phyloP scores from a whole-genome alignment of 164 flowering plant genomes.

The Tetracentron sinense region DNA sequence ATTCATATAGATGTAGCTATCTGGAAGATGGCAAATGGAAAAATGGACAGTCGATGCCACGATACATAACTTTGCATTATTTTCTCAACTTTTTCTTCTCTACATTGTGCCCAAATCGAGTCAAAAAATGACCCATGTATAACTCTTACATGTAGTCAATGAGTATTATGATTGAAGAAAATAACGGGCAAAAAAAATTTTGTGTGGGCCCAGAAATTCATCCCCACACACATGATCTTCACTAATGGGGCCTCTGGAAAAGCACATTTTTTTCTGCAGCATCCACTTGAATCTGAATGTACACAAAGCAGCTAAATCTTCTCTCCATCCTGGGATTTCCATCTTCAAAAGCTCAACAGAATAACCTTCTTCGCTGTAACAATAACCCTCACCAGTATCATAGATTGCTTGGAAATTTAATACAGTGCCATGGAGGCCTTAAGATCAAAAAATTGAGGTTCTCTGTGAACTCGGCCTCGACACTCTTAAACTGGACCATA shows the following conservation, averaged over 20 bases:
- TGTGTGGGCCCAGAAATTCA: no score
- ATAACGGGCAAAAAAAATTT: no score
- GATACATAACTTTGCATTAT: not conserved
- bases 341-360: constrained; percentile 21
- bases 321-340: no score
- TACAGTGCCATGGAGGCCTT: not conserved
- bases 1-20: not conserved
- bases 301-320: no score
- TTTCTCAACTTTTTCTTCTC: no score
- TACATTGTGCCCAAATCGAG: not conserved
- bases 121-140: not conserved
- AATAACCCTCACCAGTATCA: not conserved
- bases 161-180: no score
- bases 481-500: no score
- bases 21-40: not conserved
- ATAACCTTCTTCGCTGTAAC: constrained; percentile 36
- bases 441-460: not conserved
- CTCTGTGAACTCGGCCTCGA: no score
- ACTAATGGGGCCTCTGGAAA: no score
- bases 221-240: no score
- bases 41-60: not conserved
- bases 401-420: not conserved
- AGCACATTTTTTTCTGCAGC: no score
- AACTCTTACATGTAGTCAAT: no score
- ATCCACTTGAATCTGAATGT: not conserved